phyloP scores from a whole-genome alignment of 495 filamentous ascomycete species.

The Tetracladium marchalianum region DNA sequence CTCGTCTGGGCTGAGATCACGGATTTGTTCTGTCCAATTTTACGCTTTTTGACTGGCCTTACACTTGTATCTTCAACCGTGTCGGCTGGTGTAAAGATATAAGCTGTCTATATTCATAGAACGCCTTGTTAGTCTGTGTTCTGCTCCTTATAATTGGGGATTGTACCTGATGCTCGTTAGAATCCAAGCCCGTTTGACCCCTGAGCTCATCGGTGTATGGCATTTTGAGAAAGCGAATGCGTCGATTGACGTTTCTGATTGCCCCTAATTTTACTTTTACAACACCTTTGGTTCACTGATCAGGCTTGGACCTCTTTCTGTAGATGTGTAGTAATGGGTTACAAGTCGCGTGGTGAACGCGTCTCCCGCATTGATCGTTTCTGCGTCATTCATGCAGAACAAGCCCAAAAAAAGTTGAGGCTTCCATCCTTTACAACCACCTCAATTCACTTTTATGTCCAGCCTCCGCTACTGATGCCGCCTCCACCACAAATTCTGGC shows the following conservation, averaged over 20 bases:
- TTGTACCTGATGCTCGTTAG: slow-evolving; percentile 17
- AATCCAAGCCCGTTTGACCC: slow-evolving; percentile 15
- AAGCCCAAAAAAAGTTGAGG: slow-evolving; percentile 11
- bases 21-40: slow-evolving; percentile 29
- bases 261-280: too few species aligned
- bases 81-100: slow-evolving; percentile 53
- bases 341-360: too few species aligned
- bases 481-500: slow-evolving; percentile 22
- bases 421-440: background rate
- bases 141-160: background rate
- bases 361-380: too few species aligned
- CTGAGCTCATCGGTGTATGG: slow-evolving; percentile 10
- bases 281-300: too few species aligned
- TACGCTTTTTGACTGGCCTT: slow-evolving; percentile 57
- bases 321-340: too few species aligned
- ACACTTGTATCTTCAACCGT: slow-evolving; percentile 19
- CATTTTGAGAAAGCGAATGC: slow-evolving; percentile 5
- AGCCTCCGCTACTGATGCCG: slow-evolving; percentile 22
- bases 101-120: slow-evolving; percentile 45
- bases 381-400: background rate
- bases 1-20: slow-evolving; percentile 7
- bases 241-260: too few species aligned
- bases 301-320: too few species aligned
- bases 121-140: background rate
- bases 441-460: background rate